Percentiles rank a stretch among this genome's conserved stretches.
These are phyloP conservation scores for Syzygium grande DNA, from an alignment of 345 rosid genomes.

Conservation along the genomic window DNA sequence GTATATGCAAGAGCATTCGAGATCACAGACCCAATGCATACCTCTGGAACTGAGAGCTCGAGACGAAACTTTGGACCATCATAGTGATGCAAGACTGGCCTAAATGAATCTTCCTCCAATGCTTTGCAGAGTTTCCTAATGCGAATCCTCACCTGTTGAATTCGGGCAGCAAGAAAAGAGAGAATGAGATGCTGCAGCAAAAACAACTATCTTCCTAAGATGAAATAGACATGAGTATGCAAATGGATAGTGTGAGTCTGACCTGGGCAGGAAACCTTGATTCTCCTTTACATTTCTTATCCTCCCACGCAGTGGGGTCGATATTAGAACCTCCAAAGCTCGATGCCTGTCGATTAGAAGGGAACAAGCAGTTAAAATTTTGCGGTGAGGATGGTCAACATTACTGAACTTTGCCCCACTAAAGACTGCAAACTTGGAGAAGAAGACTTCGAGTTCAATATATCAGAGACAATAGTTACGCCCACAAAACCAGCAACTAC, in stretches of 20 bases:
- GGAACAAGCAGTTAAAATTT: background rate
- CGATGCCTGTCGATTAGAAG: constrained; percentile 49
- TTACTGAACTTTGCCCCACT: background rate
- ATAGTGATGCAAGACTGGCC: constrained; percentile 95
- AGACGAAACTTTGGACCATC: constrained; percentile 99
- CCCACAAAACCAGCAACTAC: background rate
- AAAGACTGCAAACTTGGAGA: background rate
- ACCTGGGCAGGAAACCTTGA: constrained; percentile 99
- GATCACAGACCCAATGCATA: constrained; percentile 7
- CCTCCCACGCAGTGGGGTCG: constrained; percentile 99
- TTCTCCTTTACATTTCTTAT: constrained; percentile 97
- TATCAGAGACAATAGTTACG: background rate
- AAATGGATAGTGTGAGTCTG: background rate
- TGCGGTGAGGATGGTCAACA: background rate
- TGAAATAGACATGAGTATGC: constrained; percentile 10
- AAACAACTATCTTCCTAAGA: constrained; percentile 8
- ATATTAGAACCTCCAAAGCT: constrained; percentile 97
- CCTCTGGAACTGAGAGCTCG: constrained; percentile 99
- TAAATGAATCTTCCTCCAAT: constrained; percentile 92
- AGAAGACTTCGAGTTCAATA: background rate
- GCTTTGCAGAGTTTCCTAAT: constrained; percentile 87
- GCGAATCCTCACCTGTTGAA: constrained; percentile 64
- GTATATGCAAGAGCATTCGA: background rate
- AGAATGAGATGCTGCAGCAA: background rate
- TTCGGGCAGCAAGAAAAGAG: background rate